Evolutionary conservation across 2,329 filamentous ascomycete genomes (phyloP), one percentile per base, ranked within the genome.

Genomic region (Botryotinia convoluta): DNA sequence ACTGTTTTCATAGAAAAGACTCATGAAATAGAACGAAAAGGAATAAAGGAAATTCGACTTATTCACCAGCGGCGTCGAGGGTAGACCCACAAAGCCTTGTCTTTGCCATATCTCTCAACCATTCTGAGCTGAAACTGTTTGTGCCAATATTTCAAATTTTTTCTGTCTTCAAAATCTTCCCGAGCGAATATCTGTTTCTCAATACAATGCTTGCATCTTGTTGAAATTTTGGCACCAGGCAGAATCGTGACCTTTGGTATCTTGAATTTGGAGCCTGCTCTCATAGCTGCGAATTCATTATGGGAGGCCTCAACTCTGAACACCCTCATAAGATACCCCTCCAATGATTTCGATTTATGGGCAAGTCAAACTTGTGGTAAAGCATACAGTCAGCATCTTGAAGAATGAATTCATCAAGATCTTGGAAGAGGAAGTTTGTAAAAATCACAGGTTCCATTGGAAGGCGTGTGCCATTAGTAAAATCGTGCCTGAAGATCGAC

Each of bases 121-220:
- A 44, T 45, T 45, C 3, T 54, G 51, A 22, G 51, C 0, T 29
- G 0, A 3, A 0, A 18, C 12, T 18, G 26, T 29, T 57, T 57
- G 0, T 14, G 1, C 3, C 1, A 0, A 8, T 57, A 29, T 12
- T 18, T 29, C 5, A 3, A 3, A 8, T 3, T 0, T 29, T 29
- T 57, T 7, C 0, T 8, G 7, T 10, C 0, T 1, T 32, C 8
- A 20, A 32, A 32, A 4, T 20, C 0, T 4, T 32, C 0, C n/a
- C n/a, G 54, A 29, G 6, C 1, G 16, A 1, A 0, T 4, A 0
- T 32, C 54, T 59, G 54, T 29, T 4, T 9, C 16, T 3, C 9
- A 22, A 29, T 18, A 6, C 44, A 65, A 18, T 6, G 0, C 7
- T 35, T 3, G 1, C 44, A 65, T 26, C 20, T 4, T 16, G 3